Conservation (phyloP, 495 filamentous ascomycete species). For the Podospora conica region DNA sequence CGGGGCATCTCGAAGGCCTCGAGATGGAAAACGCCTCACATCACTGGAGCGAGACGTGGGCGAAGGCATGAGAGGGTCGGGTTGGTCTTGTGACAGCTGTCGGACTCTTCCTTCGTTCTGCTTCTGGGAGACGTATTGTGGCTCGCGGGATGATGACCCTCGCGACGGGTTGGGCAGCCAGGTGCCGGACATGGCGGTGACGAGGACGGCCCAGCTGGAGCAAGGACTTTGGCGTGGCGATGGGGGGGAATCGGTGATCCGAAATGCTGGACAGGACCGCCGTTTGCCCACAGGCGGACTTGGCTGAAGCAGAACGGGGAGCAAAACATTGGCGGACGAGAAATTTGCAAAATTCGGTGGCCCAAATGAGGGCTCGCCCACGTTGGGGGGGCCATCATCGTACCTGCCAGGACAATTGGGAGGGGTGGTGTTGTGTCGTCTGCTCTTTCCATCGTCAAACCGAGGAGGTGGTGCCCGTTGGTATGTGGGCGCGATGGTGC, state of each 20-base stretch:
- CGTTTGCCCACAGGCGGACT: not conserved
- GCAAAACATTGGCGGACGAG: not conserved
- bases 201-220: not conserved
- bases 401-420: not conserved
- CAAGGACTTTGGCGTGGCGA: not conserved
- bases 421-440: not conserved
- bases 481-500: not conserved
- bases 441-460: not conserved
- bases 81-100: not conserved
- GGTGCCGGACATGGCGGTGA: not conserved
- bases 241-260: not conserved
- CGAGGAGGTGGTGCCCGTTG: not conserved
- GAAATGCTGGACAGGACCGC: not conserved
- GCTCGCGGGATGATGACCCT: not conserved
- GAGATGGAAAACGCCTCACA: not conserved
- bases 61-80: not conserved
- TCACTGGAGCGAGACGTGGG: not conserved
- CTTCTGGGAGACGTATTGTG: not conserved
- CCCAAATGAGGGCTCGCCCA: not conserved
- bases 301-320: not conserved
- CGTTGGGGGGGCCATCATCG: not conserved
- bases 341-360: not conserved
- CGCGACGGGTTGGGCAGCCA: constrained; percentile 6
- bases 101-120: not conserved
- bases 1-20: not conserved